These are phyloP conservation scores for Lichtheimia hyalospora DNA, from an alignment of 371 early-diverging fungal genomes.

Conservation along the genomic window DNA sequence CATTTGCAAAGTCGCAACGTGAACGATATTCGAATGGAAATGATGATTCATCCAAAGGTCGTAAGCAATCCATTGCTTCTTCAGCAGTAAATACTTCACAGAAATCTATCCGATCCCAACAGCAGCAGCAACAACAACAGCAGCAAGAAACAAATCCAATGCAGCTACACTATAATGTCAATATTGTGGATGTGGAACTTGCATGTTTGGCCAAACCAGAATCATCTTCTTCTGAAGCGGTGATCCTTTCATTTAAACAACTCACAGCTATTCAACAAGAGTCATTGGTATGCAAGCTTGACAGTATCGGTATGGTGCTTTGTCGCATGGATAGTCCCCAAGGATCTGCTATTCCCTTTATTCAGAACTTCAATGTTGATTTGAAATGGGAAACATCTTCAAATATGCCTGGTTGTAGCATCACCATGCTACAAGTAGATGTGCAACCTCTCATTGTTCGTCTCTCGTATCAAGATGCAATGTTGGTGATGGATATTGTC, in stretches of 20 bases:
- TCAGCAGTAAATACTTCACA: neutral
- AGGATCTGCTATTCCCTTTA: slow-evolving; percentile 76
- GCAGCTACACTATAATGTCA: slow-evolving; percentile 59
- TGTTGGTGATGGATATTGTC: slow-evolving; percentile 78
- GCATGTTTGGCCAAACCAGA: slow-evolving; percentile 81
- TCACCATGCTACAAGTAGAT: slow-evolving; percentile 61
- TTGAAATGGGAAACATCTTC: slow-evolving; percentile 62
- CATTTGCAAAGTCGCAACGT: slow-evolving; percentile 38
- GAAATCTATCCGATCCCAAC: neutral
- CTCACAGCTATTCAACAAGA: slow-evolving; percentile 70
- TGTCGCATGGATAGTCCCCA: slow-evolving; percentile 83
- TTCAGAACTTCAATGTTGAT: slow-evolving; percentile 80
- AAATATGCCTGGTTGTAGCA: slow-evolving; percentile 49
- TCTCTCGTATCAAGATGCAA: slow-evolving; percentile 82
- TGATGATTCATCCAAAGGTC: neutral
- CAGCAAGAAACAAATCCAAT: slow-evolving; percentile 8
- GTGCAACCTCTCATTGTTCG: slow-evolving; percentile 67
- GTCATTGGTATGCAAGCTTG: slow-evolving; percentile 61
- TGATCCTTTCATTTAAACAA: slow-evolving; percentile 81
- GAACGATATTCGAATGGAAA: slow-evolving; percentile 4
- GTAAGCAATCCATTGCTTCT: slow-evolving; percentile 3
- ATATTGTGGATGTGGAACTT: slow-evolving; percentile 80
- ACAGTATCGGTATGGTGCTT: slow-evolving; percentile 84
- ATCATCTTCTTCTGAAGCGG: slow-evolving; percentile 74
- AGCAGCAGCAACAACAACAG: slow-evolving; percentile 6